Evolutionary conservation across 2,329 filamentous ascomycete genomes (phyloP), one percentile per base, ranked within the genome.

Genomic region (Ramichloridium luteum): DNA sequence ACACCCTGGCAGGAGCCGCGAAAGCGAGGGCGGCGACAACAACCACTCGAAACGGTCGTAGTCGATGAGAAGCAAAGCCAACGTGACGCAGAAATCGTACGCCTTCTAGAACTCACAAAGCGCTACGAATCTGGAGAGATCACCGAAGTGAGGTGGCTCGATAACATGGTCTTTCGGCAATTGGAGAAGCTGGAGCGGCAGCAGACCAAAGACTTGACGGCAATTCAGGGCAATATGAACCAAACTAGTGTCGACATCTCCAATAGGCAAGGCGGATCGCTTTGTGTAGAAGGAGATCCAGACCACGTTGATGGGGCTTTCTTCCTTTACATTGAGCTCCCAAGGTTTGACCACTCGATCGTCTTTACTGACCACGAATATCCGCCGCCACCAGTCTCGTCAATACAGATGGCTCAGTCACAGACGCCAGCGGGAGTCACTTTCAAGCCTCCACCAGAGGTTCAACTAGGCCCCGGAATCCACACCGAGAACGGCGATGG

Each of bases 41-140:
- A 61, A 30, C 58, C 67, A 1, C 61, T 67, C n/a, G 74, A 80
- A 35, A 78, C 78, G 45, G 75, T 92, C 37, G 38, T 53, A 6
- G 44, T 53, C 12, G 44, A 51, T 13, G 51, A 55, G 34, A 55
- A 55, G 35, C 50, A 52, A 10, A 45, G 45, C 18, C 38, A 44
- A 13, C 38, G 52, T 20, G 53, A 53, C 29, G 76, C 83, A 32
- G 90, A 98, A 57, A 69, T 94, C 39, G 85, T 94, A 47, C 70
- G 90, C 12, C 70, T 98, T 45, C 86, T 96, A 51, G 78, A 75
- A 32, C 58, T 96, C 13, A 80, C 98, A 53, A 98, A 98, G 60
- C 93, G 93, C 58, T 90, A 96, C 51, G 92, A 98, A 53, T 92
- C 94, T 80, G 86, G 85, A 12, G 90, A 98, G 54, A 88, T 98